Conservation (phyloP, 129 eudicot genomes). For the Ambrosia artemisiifolia region DNA sequence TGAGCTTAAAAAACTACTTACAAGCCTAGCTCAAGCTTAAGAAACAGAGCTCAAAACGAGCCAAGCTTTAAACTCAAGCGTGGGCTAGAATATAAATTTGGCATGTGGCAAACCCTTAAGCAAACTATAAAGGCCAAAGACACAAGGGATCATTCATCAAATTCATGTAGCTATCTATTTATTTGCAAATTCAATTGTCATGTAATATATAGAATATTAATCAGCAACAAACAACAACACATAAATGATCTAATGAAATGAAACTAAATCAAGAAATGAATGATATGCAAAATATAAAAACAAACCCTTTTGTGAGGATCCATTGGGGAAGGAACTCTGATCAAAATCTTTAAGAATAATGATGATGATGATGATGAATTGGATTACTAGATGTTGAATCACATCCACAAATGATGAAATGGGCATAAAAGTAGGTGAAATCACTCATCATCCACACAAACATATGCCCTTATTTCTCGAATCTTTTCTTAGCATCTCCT, state of each 20-base stretch:
- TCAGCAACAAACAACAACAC: neutral
- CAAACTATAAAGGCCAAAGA: no score
- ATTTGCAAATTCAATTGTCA: no score
- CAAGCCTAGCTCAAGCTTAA: no score
- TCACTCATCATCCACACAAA: neutral
- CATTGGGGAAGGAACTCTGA: slow-evolving; percentile 57
- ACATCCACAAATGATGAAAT: slow-evolving; percentile 39
- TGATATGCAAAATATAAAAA: neutral
- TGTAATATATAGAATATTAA: neutral
- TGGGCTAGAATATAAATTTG: no score
- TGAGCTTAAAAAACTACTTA: no score
- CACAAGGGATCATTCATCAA: neutral
- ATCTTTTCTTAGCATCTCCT: neutral
- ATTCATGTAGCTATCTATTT: no score
- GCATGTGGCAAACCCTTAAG: no score
- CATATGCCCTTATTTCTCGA: slow-evolving; percentile 28
- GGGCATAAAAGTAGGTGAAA: slow-evolving; percentile 46
- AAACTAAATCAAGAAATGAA: neutral
- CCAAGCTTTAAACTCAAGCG: no score
- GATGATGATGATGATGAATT: slow-evolving; percentile 12
- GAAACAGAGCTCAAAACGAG: no score
- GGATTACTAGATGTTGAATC: neutral
- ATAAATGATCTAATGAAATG: neutral
- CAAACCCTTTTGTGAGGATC: slow-evolving; percentile 81
- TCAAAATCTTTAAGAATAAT: slow-evolving; percentile 41